Base-by-base conservation (phyloP, 345 rosid genomes). In the Nasturtium officinale region DNA sequence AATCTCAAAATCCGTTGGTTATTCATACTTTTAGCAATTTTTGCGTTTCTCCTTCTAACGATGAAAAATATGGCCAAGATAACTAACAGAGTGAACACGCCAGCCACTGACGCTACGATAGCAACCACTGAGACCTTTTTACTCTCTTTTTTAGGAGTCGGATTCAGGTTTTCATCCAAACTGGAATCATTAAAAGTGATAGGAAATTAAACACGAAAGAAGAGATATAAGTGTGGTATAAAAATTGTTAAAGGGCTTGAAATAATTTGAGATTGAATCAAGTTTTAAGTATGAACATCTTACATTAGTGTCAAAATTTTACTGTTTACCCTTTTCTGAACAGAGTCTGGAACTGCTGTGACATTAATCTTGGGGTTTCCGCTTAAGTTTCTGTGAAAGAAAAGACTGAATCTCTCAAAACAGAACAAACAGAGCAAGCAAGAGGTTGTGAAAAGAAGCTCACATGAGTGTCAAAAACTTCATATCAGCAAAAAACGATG, bases 381-480 rank as follows among this genome's bases (percentile, higher is more conserved):
- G 12, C 61, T 67, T 62, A 78, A 73, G 63, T 73, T 78, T 68
- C 81, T 78, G 56, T 46, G 3, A 45, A 25, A 1, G 46, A 50
- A 58, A 32, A 35, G 26, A 33, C 42, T 46, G 9, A 40, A 71
- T 35, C 25, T 55, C 9, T 37, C n/a, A 37, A 15, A 56, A n/a
- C 42, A 65, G 2, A 35, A 37, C 4, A 55, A 57, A 42, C 3
- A 17, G 61, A 50, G 20, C 3, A 40, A 23, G 61, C 3, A n/a
- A 17, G 6, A 45, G 3, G 28, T 43, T 35, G 29, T 47, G 18
- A 6, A n/a, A 61, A 71, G 45, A 16, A 11, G 28, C 65, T 83
- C 67, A 87, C 88, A 90, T 64, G 53, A 69, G 15, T 50, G 56
- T 84, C 66, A 90, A 67, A 65, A 65, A 74, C 26, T 79, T 32